Conservation (phyloP, 345 rosid species). For the Rhizophora mangle region DNA sequence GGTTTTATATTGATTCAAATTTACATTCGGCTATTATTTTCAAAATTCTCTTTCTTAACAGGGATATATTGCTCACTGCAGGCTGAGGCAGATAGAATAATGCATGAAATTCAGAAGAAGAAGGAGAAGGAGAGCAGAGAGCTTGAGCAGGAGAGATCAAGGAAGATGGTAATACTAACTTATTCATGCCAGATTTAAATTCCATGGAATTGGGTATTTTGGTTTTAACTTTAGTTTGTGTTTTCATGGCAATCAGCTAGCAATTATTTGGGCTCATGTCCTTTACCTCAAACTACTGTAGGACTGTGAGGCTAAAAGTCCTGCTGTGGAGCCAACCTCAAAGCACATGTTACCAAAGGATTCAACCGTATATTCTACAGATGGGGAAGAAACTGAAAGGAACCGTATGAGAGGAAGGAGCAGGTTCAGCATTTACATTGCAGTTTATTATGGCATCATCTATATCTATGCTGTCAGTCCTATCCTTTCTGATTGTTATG, state of each 20-base stretch:
- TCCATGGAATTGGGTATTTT: constrained; percentile 38
- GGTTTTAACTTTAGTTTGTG: constrained; percentile 66
- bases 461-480: too few relatives aligned
- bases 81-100: constrained; percentile 62
- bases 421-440: constrained; percentile 40
- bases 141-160: constrained; percentile 42
- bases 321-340: constrained; percentile 40
- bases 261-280: constrained; percentile 99
- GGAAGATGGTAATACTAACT: constrained; percentile 72
- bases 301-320: constrained; percentile 58
- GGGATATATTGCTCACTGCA: constrained; percentile 26
- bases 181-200: constrained; percentile 65
- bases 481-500: too few relatives aligned
- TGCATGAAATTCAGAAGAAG: constrained; percentile 60
- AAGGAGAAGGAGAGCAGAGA: constrained; percentile 62
- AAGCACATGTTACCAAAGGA: constrained; percentile 32
- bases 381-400: constrained; percentile 43
- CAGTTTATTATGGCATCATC: too few relatives aligned
- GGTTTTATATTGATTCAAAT: constrained; percentile 36
- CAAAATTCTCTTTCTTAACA: constrained; percentile 11
- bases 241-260: constrained; percentile 89
- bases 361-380: constrained; percentile 41
- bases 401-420: constrained; percentile 58
- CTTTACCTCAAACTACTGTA: constrained; percentile 99
- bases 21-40: constrained; percentile 4